phyloP scores from a whole-genome alignment of 768 basidiomycete species.

The Boletus coccyginus region DNA sequence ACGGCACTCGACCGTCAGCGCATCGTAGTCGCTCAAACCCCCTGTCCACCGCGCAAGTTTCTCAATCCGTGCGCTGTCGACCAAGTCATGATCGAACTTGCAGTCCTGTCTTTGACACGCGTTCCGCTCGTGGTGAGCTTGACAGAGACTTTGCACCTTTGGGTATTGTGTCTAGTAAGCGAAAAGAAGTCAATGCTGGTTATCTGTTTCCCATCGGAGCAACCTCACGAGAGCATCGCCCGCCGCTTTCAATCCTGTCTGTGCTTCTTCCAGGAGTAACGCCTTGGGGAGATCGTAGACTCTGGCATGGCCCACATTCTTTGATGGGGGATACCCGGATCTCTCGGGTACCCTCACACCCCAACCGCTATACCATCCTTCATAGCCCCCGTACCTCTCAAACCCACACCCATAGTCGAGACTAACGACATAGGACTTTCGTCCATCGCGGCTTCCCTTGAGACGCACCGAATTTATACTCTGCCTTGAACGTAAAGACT shows the following conservation, averaged over 20 bases:
- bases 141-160: constrained; percentile 18
- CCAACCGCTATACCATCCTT: constrained; percentile 11
- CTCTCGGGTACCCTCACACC: neutral
- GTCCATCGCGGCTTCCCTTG: constrained; percentile 6
- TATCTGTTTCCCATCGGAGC: neutral
- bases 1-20: constrained; percentile 17
- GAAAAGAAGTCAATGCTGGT: neutral
- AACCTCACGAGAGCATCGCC: constrained; percentile 10
- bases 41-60: constrained; percentile 12
- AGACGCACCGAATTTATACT: neutral
- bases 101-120: constrained; percentile 8
- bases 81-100: constrained; percentile 17
- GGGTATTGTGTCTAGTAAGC: constrained; percentile 4
- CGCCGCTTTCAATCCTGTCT: neutral
- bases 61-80: constrained; percentile 11
- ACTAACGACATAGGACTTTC: constrained; percentile 1
- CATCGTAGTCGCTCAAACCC: neutral
- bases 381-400: constrained; percentile 14
- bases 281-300: constrained; percentile 8
- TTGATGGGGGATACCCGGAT: neutral
- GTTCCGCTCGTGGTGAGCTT: constrained; percentile 6
- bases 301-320: neutral
- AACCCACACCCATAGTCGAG: constrained; percentile 14
- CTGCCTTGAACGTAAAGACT: neutral
- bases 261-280: constrained; percentile 6